A percentile compares a stretch with the other conserved stretches of the same genome.
Conservation (phyloP, 176 grass and related monocot species). For the Juncus inflexus region DNA sequence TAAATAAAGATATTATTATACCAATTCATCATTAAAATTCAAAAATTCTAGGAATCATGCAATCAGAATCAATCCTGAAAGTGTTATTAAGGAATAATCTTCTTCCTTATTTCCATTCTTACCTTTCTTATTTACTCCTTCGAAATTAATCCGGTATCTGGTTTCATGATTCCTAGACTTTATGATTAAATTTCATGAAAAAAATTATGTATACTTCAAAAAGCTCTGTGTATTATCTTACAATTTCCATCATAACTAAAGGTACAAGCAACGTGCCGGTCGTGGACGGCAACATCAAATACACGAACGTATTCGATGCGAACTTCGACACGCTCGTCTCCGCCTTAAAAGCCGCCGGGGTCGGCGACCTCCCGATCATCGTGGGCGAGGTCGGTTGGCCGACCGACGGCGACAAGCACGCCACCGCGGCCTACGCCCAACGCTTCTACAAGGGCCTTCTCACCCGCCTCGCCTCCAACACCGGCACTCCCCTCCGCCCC, state of each 20-base stretch:
- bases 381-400: conserved; percentile 96
- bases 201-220: too few relatives aligned
- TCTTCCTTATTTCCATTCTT: too few relatives aligned
- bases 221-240: too few relatives aligned
- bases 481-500: conserved; percentile 62
- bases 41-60: too few relatives aligned
- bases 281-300: conserved; percentile 36
- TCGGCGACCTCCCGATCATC: conserved; percentile 62
- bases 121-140: too few relatives aligned
- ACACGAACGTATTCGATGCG: conserved; percentile 49
- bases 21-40: too few relatives aligned
- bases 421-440: conserved; percentile 47
- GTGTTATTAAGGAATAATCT: too few relatives aligned
- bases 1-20: too few relatives aligned
- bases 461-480: conserved; percentile 39
- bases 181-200: too few relatives aligned
- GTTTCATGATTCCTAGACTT: too few relatives aligned
- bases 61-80: too few relatives aligned
- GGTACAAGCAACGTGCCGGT: conserved; percentile 27
- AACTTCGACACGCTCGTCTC: conserved; percentile 60
- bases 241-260: background rate
- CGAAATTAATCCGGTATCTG: too few relatives aligned
- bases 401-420: conserved; percentile 77
- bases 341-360: conserved; percentile 45
- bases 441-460: conserved; percentile 80